Evolutionary conservation across 257 asterid genomes (phyloP).

Genomic region (Petrea volubilis): DNA sequence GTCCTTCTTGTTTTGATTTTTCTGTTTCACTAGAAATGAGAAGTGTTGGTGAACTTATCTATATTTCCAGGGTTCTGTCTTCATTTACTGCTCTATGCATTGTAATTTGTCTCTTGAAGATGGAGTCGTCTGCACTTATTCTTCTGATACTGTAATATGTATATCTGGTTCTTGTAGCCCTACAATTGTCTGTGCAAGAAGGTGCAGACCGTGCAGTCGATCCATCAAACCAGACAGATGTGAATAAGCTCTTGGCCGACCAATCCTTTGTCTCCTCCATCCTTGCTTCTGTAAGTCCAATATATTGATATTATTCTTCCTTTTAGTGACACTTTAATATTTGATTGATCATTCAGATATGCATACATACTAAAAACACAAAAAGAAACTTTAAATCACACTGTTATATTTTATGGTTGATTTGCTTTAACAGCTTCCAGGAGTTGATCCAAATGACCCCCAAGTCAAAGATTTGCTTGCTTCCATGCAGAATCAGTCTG

Average conservation of each 20-base stretch:
- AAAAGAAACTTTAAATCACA: not conserved
- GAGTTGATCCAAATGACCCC: constrained; percentile 97
- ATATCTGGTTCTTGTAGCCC: constrained; percentile 58
- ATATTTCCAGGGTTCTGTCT: not conserved
- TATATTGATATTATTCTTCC: not conserved
- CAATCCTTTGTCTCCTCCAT: constrained; percentile 77
- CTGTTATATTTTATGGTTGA: not conserved
- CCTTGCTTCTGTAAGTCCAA: constrained; percentile 75
- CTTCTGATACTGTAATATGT: not conserved
- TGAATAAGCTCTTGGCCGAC: constrained; percentile 77
- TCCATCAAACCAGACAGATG: constrained; percentile 58
- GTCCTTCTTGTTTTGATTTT: not conserved
- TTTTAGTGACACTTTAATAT: not conserved
- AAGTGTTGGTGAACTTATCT: too few relatives aligned
- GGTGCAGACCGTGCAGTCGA: constrained; percentile 57
- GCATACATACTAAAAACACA: not conserved
- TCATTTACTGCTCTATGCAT: not conserved
- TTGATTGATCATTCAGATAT: not conserved
- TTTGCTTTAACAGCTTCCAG: constrained; percentile 81
- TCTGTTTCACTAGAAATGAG: too few relatives aligned
- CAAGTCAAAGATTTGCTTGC: constrained; percentile 88
- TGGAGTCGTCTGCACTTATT: constrained; percentile 5
- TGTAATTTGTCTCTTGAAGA: not conserved
- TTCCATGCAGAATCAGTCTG: constrained; percentile 85
- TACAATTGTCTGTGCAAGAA: constrained; percentile 89